Conservation (phyloP, 352 stramenopile genomes). For the Phytophthora niederhauseri region DNA sequence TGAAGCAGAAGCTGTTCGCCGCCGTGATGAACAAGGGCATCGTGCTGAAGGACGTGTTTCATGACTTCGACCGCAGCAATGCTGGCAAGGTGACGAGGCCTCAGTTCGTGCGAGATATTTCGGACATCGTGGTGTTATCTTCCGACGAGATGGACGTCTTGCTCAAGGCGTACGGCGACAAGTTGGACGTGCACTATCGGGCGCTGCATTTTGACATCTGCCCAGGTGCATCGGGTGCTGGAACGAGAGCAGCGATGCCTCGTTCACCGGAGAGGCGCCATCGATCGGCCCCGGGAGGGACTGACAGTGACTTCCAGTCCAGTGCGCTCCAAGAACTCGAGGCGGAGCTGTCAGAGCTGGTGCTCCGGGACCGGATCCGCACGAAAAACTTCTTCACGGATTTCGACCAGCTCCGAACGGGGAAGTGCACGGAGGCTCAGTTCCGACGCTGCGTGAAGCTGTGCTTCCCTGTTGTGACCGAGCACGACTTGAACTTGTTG, state of each 20-base stretch:
- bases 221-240: conserved; percentile 41
- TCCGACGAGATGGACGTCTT: conserved; percentile 60
- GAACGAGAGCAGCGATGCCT: conserved; percentile 30
- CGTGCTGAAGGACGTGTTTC: conserved; percentile 89
- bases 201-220: conserved; percentile 76
- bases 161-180: conserved; percentile 73
- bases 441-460: conserved; percentile 84
- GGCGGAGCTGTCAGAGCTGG: conserved; percentile 58
- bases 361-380: conserved; percentile 75
- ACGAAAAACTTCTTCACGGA: conserved; percentile 88
- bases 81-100: conserved; percentile 82
- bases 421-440: conserved; percentile 78
- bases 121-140: conserved; percentile 65
- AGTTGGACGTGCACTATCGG: conserved; percentile 81
- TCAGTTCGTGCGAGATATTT: conserved; percentile 78
- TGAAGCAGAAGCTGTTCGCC: conserved; percentile 63
- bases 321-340: conserved; percentile 62
- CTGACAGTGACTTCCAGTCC: conserved; percentile 4
- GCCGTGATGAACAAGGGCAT: conserved; percentile 82
- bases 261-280: conserved; percentile 63
- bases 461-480: conserved; percentile 66
- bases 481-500: conserved; percentile 65
- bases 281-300: conserved; percentile 39
- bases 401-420: conserved; percentile 76
- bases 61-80: conserved; percentile 87